phyloP scores from a whole-genome alignment of 2,329 filamentous ascomycete species.

The Penicillium verrucosum region DNA sequence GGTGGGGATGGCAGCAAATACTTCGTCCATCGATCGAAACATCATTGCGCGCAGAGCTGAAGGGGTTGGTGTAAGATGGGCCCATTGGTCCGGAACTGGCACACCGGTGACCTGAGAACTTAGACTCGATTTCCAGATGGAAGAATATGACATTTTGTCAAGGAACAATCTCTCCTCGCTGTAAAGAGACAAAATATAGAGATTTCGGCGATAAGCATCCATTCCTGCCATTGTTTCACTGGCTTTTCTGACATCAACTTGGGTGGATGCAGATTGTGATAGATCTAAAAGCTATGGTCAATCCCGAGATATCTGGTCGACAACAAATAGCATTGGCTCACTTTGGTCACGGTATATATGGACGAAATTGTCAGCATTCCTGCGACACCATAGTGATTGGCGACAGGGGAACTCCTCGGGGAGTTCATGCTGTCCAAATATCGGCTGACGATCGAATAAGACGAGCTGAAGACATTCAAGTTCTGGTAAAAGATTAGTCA shows the following conservation, averaged over 20 bases:
- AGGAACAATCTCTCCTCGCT: constrained; percentile 1
- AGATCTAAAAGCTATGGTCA: neutral
- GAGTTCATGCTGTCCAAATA: constrained; percentile 1
- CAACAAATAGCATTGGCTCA: neutral
- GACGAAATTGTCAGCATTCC: neutral
- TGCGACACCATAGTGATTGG: constrained; percentile 1
- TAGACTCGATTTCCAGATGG: neutral
- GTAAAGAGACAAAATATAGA: constrained; percentile 1
- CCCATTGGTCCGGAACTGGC: neutral
- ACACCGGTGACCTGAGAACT: neutral
- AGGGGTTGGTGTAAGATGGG: neutral
- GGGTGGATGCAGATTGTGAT: neutral
- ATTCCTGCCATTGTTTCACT: neutral
- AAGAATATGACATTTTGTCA: constrained; percentile 4
- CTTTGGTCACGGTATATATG: neutral
- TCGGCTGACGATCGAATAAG: neutral
- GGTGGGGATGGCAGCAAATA: neutral
- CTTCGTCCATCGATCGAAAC: neutral
- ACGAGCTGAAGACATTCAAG: constrained; percentile 2
- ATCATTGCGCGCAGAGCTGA: neutral
- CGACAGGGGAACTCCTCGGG: neutral
- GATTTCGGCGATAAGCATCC: constrained; percentile 1
- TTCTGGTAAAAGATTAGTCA: neutral
- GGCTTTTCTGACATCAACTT: neutral
- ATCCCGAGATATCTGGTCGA: neutral